These are phyloP conservation scores for Eimeria maxima DNA, from an alignment of 169 alveolate species.

Conservation along the genomic window DNA sequence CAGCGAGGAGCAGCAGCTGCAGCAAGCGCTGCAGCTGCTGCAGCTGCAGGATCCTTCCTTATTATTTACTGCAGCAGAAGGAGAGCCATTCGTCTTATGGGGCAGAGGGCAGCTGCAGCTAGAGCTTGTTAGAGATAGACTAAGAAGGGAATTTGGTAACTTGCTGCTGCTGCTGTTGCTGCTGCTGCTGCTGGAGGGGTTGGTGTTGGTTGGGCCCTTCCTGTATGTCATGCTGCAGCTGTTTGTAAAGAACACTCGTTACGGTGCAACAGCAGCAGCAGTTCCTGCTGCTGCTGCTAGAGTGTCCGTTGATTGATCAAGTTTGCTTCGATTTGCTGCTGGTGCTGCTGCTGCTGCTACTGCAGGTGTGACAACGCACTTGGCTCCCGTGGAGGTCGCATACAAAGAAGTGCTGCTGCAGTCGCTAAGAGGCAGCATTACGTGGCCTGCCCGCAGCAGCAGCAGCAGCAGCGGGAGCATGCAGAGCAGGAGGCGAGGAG, in stretches of 20 bases:
- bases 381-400: constrained; percentile 45
- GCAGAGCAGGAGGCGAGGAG: background rate
- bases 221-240: too few species aligned
- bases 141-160: constrained; percentile 62
- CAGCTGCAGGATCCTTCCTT: constrained; percentile 45
- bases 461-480: constrained; percentile 17
- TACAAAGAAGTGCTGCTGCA: constrained; percentile 69
- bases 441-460: constrained; percentile 20
- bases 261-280: too few species aligned
- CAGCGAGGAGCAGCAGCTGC: constrained; percentile 67
- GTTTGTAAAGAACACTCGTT: too few species aligned
- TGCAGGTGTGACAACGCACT: constrained; percentile 16
- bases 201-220: too few species aligned
- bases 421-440: constrained; percentile 16
- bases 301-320: too few species aligned
- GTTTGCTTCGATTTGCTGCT: background rate
- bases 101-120: constrained; percentile 81
- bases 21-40: constrained; percentile 37
- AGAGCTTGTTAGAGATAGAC: constrained; percentile 55
- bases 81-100: constrained; percentile 66
- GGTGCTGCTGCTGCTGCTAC: background rate
- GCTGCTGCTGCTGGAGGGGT: background rate
- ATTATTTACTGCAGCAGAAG: constrained; percentile 24
- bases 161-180: constrained; percentile 11
- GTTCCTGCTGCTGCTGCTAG: too few species aligned